phyloP scores from a whole-genome alignment of 805 yeast genomes.

The Tetrapisispora nanseiensis region DNA sequence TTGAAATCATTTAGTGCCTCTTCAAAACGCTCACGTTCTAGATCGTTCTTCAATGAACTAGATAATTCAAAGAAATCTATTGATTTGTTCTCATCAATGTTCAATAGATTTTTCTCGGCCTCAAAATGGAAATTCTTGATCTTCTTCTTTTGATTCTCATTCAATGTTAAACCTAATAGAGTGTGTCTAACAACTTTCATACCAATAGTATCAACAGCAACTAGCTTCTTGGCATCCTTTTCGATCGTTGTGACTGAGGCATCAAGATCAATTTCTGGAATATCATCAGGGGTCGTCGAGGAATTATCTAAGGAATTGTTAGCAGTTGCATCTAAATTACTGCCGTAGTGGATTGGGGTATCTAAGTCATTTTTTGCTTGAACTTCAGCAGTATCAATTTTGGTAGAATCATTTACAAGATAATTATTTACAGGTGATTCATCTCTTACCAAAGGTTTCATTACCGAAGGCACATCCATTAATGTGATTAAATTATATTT shows the following conservation, averaged over 20 bases:
- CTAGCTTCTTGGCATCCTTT: slow-evolving; percentile 45
- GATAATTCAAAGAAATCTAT: slow-evolving; percentile 63
- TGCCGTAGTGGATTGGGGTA: no score
- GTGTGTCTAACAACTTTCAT: slow-evolving; percentile 72
- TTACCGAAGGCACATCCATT: slow-evolving; percentile 19
- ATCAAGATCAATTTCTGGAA: slow-evolving; percentile 11
- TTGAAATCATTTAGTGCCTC: slow-evolving; percentile 59
- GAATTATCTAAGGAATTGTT: background rate
- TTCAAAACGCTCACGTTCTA: slow-evolving; percentile 48
- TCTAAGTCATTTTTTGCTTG: background rate
- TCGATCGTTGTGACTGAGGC: slow-evolving; percentile 35
- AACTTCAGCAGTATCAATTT: background rate
- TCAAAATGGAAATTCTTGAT: slow-evolving; percentile 30
- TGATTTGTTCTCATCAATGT: slow-evolving; percentile 16
- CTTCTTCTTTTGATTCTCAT: slow-evolving; percentile 21
- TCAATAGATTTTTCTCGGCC: slow-evolving; percentile 29
- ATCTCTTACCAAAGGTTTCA: slow-evolving; percentile 5
- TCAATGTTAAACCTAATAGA: slow-evolving; percentile 40
- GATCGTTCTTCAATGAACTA: slow-evolving; percentile 39
- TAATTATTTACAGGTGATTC: slow-evolving; percentile 3
- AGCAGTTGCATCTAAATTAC: background rate
- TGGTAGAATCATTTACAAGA: background rate
- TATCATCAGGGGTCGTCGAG: background rate
- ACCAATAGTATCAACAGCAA: slow-evolving; percentile 67
- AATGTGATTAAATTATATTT: slow-evolving; percentile 27